Percentiles rank a stretch among this genome's conserved stretches.
Conservation (phyloP, 129 eudicot species). For the Helianthus tuberosus region DNA sequence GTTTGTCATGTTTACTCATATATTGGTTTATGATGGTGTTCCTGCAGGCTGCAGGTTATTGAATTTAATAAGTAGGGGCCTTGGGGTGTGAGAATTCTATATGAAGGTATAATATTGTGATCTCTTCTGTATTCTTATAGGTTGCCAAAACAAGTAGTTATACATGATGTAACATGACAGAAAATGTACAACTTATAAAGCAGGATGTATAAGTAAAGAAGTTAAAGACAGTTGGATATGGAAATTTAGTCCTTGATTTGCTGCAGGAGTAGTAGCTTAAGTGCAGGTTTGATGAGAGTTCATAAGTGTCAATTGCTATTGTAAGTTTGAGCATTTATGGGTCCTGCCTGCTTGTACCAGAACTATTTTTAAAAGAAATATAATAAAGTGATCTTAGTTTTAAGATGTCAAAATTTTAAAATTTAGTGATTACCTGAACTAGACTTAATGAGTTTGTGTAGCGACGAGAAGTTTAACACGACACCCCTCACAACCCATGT, state of each 20-base stretch:
- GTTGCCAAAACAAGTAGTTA: slow-evolving; percentile 35
- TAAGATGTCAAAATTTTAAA: neutral
- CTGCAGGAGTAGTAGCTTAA: slow-evolving; percentile 9
- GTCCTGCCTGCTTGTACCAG: slow-evolving; percentile 20
- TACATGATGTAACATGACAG: slow-evolving; percentile 39
- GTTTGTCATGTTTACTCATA: slow-evolving; percentile 20
- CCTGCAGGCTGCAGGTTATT: slow-evolving; percentile 29
- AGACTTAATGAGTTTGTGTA: neutral
- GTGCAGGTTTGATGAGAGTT: slow-evolving; percentile 36
- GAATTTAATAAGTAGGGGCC: slow-evolving; percentile 24
- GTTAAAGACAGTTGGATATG: slow-evolving; percentile 10
- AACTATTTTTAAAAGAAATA: neutral
- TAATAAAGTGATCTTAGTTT: neutral
- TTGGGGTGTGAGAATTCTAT: slow-evolving; percentile 25
- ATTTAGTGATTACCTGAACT: neutral
- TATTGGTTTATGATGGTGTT: slow-evolving; percentile 30
- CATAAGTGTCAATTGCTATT: slow-evolving; percentile 31
- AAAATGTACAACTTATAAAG: slow-evolving; percentile 23
- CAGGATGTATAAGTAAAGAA: slow-evolving; percentile 23
- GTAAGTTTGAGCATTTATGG: slow-evolving; percentile 36
- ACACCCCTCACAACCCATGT: neutral
- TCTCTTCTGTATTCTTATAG: slow-evolving; percentile 24
- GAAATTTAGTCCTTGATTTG: slow-evolving; percentile 34
- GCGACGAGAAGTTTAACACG: neutral
- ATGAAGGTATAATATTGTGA: slow-evolving; percentile 29